These are phyloP conservation scores for Tylopilus felleus DNA, from an alignment of 768 basidiomycete species.

Conservation along the genomic window DNA sequence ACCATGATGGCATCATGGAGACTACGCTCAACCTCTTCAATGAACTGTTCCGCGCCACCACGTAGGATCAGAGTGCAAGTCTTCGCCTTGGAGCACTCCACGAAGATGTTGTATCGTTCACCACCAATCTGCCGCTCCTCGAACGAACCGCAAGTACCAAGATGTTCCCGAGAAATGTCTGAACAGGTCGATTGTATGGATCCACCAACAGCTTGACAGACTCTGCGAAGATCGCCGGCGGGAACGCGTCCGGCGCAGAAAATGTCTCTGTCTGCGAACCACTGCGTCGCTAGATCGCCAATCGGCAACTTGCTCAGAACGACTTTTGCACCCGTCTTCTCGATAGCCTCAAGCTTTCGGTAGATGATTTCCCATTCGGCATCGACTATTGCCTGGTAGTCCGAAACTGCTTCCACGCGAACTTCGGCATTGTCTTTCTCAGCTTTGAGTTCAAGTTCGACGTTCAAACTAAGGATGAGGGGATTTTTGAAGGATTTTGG, in stretches of 20 bases:
- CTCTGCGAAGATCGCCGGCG: conserved; percentile 85
- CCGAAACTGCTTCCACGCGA: conserved; percentile 92
- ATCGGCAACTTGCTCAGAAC: conserved; percentile 98
- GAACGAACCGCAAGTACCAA: conserved; percentile 90
- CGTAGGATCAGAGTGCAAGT: conserved; percentile 93
- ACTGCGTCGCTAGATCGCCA: conserved; percentile 97
- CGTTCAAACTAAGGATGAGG: conserved; percentile 90
- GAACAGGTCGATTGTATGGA: conserved; percentile 93
- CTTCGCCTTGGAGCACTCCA: conserved; percentile 89
- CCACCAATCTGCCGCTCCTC: conserved; percentile 96
- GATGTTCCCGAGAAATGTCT: conserved; percentile 84
- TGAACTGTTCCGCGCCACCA: conserved; percentile 98
- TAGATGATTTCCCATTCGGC: conserved; percentile 99
- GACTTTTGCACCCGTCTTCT: conserved; percentile 94
- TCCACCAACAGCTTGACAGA: conserved; percentile 95
- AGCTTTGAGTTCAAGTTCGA: conserved; percentile 97
- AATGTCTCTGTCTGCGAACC: conserved; percentile 98
- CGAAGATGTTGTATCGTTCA: conserved; percentile 94
- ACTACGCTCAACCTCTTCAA: conserved; percentile 96
- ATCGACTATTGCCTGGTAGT: conserved; percentile 99
- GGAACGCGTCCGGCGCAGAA: conserved; percentile 98
- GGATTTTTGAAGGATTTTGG: conserved; percentile 90
- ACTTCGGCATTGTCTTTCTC: conserved; percentile 99
- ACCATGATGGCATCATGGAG: conserved; percentile 99
- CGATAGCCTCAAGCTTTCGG: conserved; percentile 92